Conservation (phyloP, 768 basidiomycete species). For the Leccinum disarticulatum region DNA sequence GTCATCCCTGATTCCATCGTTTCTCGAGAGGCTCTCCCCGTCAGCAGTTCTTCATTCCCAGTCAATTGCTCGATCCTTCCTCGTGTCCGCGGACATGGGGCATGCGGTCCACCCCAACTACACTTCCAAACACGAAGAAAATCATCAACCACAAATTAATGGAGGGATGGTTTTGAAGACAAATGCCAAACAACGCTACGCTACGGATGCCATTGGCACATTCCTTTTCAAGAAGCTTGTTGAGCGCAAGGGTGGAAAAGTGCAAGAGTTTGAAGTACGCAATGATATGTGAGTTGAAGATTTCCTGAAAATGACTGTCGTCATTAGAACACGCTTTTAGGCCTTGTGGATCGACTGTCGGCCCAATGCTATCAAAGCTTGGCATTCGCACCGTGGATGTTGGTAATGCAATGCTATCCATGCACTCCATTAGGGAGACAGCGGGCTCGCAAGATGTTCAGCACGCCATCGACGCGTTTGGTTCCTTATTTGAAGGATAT, state of each 20-base stretch:
- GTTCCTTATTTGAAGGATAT: conserved; percentile 81
- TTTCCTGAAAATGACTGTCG: not conserved
- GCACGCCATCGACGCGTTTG: conserved; percentile 77
- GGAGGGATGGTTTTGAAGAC: conserved; percentile 90
- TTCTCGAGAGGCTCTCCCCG: conserved; percentile 80
- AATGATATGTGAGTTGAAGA: conserved; percentile 74
- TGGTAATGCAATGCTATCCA: conserved; percentile 85
- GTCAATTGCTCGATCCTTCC: conserved; percentile 74
- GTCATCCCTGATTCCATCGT: conserved; percentile 79
- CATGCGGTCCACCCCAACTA: conserved; percentile 91
- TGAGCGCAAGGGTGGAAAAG: conserved; percentile 72
- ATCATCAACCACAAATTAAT: conserved; percentile 81
- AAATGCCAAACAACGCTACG: conserved; percentile 82
- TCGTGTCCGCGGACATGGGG: conserved; percentile 88
- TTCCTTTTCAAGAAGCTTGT: conserved; percentile 80
- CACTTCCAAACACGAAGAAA: conserved; percentile 76
- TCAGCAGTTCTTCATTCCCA: conserved; percentile 61
- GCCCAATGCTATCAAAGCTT: conserved; percentile 83
- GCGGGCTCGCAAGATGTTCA: conserved; percentile 78
- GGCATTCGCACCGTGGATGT: conserved; percentile 92
- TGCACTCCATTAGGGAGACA: conserved; percentile 96
- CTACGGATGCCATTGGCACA: conserved; percentile 66
- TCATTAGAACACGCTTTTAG: conserved; percentile 36
- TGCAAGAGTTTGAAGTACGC: conserved; percentile 83
- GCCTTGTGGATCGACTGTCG: conserved; percentile 89